phyloP scores from a whole-genome alignment of 352 stramenopile genomes.

The Globisporangium polare region DNA sequence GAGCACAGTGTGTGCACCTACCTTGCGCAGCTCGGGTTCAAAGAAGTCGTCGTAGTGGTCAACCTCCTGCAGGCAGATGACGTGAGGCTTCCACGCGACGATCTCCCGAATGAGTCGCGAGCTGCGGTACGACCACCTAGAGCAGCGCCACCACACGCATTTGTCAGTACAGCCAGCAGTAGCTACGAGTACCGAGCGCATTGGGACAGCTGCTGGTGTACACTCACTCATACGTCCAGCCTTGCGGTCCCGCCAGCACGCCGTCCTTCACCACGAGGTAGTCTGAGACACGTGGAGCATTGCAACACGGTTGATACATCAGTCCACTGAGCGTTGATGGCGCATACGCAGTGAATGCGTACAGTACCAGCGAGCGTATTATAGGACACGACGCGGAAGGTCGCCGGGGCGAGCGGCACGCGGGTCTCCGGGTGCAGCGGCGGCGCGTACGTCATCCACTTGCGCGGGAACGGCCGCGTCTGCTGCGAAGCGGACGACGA shows the following conservation, averaged over 20 bases:
- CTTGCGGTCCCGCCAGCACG: conserved; percentile 18
- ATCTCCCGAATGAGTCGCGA: conserved; percentile 51
- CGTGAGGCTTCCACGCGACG: conserved; percentile 32
- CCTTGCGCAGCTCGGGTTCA: conserved; percentile 48
- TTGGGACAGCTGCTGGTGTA: not conserved
- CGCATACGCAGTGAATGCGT: not conserved
- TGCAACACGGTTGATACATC: not conserved
- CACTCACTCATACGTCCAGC: conserved; percentile 48
- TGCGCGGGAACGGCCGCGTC: conserved; percentile 21
- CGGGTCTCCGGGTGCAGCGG: conserved; percentile 16
- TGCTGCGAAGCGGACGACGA: not conserved
- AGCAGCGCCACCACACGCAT: not conserved
- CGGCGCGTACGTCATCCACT: conserved; percentile 51
- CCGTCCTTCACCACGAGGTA: conserved; percentile 45
- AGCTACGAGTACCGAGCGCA: not conserved
- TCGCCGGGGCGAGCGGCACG: conserved; percentile 22
- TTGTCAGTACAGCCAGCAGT: not conserved
- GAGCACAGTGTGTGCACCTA: not conserved
- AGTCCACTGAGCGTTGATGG: not conserved
- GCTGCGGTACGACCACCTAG: conserved; percentile 46
- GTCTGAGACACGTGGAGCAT: conserved; percentile 26
- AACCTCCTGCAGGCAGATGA: conserved; percentile 70
- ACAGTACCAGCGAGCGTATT: conserved; percentile 59
- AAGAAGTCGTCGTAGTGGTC: conserved; percentile 75
- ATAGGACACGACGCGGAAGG: conserved; percentile 68